A percentile compares a stretch with the other conserved stretches of the same genome.
Evolutionary conservation across 768 basidiomycete species (phyloP).

Genomic region (Thelephora aurantiotincta): DNA sequence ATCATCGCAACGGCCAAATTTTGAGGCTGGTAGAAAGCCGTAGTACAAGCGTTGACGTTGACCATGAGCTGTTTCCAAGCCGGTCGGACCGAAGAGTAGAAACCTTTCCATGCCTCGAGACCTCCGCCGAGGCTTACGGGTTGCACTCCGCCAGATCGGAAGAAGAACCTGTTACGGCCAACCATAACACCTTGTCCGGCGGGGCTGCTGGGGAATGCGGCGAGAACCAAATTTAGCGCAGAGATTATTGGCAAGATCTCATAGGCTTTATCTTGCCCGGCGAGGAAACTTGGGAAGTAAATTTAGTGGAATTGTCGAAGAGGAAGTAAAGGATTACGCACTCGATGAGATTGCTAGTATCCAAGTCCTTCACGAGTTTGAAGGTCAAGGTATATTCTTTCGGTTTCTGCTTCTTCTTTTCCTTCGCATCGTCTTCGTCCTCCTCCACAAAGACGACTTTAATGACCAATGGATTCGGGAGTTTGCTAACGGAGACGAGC

Average conservation of each 20-base stretch:
- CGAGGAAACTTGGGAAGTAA: constrained; percentile 23
- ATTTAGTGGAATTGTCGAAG: background rate
- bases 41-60: constrained; percentile 39
- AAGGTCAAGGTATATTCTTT: constrained; percentile 32
- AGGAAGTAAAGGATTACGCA: constrained; percentile 11
- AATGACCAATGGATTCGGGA: constrained; percentile 28
- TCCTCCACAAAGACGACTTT: constrained; percentile 30
- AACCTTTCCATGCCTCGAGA: constrained; percentile 45
- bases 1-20: constrained; percentile 30
- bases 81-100: constrained; percentile 25
- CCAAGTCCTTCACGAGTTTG: constrained; percentile 27
- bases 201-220: constrained; percentile 26
- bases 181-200: constrained; percentile 32
- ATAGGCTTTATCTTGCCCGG: constrained; percentile 28
- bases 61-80: constrained; percentile 33
- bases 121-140: constrained; percentile 30
- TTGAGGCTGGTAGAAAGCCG: constrained; percentile 28
- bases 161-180: constrained; percentile 40
- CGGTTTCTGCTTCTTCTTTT: constrained; percentile 7
- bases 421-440: constrained; percentile 24
- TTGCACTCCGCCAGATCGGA: constrained; percentile 18
- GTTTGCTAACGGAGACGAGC: constrained; percentile 24
- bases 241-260: constrained; percentile 33
- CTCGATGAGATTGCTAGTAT: constrained; percentile 26
- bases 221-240: constrained; percentile 35